Conservation (phyloP, 2,329 filamentous ascomycete species). For the Calcarisporium arbuscula region DNA sequence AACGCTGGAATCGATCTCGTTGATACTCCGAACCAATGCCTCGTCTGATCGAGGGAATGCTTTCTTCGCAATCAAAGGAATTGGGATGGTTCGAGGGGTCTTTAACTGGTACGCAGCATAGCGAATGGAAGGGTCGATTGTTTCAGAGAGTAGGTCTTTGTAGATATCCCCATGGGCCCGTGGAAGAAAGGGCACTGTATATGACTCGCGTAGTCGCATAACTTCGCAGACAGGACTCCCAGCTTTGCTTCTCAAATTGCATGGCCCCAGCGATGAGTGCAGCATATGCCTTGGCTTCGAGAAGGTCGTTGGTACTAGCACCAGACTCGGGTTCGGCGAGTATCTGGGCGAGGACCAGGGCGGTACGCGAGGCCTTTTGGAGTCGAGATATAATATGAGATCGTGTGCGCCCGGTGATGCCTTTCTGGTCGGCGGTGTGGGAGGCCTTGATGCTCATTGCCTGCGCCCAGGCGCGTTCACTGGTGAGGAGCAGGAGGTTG, state of each 20-base stretch:
- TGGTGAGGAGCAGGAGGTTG: constrained; percentile 72
- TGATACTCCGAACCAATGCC: constrained; percentile 59
- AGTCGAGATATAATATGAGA: constrained; percentile 86
- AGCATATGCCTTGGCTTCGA: constrained; percentile 83
- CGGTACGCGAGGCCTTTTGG: constrained; percentile 68
- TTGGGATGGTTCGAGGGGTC: constrained; percentile 76
- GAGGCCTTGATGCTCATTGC: constrained; percentile 89
- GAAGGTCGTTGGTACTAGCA: constrained; percentile 62
- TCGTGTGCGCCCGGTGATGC: constrained; percentile 71
- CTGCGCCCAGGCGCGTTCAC: constrained; percentile 91
- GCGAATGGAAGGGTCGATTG: constrained; percentile 86
- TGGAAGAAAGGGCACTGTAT: constrained; percentile 66
- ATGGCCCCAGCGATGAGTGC: constrained; percentile 69
- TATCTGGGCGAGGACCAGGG: constrained; percentile 59
- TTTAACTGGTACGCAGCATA: constrained; percentile 92
- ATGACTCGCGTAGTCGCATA: constrained; percentile 75
- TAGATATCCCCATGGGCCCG: constrained; percentile 64
- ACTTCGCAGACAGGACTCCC: constrained; percentile 69
- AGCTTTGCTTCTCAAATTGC: constrained; percentile 81
- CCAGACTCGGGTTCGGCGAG: constrained; percentile 59
- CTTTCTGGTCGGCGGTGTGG: constrained; percentile 73
- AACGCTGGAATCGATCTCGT: constrained; percentile 62
- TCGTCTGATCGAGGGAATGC: constrained; percentile 65
- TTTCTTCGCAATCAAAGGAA: constrained; percentile 70
- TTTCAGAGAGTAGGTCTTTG: constrained; percentile 78